Conservation (phyloP, 164 flowering plant genomes). For the Nymphaea colorata region DNA sequence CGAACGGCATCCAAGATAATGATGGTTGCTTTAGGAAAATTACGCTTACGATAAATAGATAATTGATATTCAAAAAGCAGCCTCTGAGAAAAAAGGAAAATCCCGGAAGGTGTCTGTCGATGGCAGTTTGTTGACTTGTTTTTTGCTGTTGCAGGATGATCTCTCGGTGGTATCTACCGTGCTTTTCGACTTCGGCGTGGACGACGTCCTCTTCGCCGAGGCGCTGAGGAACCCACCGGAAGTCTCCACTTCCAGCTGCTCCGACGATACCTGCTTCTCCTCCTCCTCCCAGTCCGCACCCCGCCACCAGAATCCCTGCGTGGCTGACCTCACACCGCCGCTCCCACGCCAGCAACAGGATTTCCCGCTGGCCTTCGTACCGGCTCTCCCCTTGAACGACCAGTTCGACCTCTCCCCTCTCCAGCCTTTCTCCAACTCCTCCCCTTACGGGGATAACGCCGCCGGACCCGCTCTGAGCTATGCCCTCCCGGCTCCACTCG, state of each 20-base stretch:
- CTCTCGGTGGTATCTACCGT: background rate
- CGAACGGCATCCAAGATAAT: too few relatives aligned
- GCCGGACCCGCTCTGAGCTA: background rate
- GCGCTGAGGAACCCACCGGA: slow-evolving; percentile 23
- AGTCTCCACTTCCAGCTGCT: slow-evolving; percentile 44
- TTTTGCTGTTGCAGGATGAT: background rate
- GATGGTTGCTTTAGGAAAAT: too few relatives aligned
- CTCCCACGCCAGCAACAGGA: background rate
- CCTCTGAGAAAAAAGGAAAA: too few relatives aligned
- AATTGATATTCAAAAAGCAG: too few relatives aligned
- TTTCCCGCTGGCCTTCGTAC: background rate
- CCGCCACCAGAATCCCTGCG: slow-evolving; percentile 10
- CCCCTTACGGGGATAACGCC: background rate
- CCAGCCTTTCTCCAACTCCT: background rate
- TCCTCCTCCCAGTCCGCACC: slow-evolving; percentile 23
- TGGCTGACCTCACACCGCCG: slow-evolving; percentile 5
- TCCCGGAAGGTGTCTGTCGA: too few relatives aligned
- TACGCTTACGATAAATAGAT: too few relatives aligned
- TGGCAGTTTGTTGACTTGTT: too few relatives aligned
- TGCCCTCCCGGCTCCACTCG: background rate
- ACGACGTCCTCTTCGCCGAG: background rate
- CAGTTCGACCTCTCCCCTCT: slow-evolving; percentile 1
- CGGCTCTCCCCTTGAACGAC: background rate
- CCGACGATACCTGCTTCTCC: slow-evolving; percentile 21
- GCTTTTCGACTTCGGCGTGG: background rate